These are phyloP conservation scores for Globisporangium orthogonon DNA, from an alignment of 352 stramenopile species.

Conservation along the genomic window DNA sequence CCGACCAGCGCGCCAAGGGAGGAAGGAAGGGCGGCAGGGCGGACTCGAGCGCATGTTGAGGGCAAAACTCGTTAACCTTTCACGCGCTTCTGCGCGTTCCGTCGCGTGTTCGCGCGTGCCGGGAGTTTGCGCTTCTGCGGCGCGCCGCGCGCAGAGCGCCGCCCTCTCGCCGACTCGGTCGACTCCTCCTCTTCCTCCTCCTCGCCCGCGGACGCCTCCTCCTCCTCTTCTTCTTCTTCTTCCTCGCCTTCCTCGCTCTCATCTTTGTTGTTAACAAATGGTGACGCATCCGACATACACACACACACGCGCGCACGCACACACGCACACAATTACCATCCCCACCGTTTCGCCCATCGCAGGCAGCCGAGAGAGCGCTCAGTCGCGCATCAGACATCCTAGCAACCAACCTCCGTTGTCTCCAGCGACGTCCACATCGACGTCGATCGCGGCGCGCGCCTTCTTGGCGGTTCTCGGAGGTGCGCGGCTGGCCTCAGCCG, in stretches of 20 bases:
- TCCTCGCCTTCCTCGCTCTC: conserved; percentile 29
- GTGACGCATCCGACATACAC: background rate
- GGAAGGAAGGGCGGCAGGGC: background rate
- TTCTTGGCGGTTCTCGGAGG: conserved; percentile 2
- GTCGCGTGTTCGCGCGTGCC: conserved; percentile 12
- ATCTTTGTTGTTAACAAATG: conserved; percentile 23
- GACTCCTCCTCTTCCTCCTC: conserved; percentile 24
- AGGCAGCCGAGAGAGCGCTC: no score
- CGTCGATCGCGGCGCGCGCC: conserved; percentile 5
- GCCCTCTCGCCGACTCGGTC: conserved; percentile 15
- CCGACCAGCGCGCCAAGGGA: no score
- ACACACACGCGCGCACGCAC: background rate
- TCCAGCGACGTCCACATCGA: conserved; percentile 9
- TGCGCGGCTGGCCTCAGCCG: background rate
- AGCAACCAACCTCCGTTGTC: conserved; percentile 8
- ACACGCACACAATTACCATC: background rate
- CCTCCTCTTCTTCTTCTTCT: conserved; percentile 18
- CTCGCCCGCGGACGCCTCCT: conserved; percentile 9
- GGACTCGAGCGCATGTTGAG: conserved; percentile 5
- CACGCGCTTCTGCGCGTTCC: conserved; percentile 38
- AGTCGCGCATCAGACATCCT: no score
- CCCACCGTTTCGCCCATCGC: no score
- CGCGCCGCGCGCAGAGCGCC: conserved; percentile 19
- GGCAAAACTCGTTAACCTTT: conserved; percentile 46
- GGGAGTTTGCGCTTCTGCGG: conserved; percentile 20